Percentiles rank a stretch among this genome's conserved stretches.
Evolutionary conservation across 1,284 basidiomycete species (phyloP).

Genomic region (Sporisorium sorghi): DNA sequence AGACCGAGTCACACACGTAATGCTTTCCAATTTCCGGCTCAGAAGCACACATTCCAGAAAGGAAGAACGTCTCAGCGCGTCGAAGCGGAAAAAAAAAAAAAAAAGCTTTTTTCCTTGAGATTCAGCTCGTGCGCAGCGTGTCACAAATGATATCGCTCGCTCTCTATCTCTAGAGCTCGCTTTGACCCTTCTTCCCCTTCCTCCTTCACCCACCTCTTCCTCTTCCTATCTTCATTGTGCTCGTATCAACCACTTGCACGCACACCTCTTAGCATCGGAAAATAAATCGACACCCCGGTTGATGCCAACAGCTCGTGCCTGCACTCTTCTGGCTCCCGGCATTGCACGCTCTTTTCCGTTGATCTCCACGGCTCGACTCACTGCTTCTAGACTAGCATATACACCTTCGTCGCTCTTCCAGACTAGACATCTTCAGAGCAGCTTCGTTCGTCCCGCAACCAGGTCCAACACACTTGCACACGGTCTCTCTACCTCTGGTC

Average conservation of each 20-base stretch:
- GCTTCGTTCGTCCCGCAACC: background rate
- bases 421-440: slow-evolving; percentile 4
- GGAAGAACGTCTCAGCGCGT: background rate
- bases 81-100: background rate
- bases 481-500: background rate
- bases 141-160: background rate
- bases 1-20: slow-evolving; percentile 41
- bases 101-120: background rate
- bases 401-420: background rate
- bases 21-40: background rate
- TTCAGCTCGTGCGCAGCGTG: slow-evolving; percentile 4
- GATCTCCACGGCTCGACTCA: slow-evolving; percentile 3
- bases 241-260: slow-evolving; percentile 1
- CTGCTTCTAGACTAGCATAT: slow-evolving; percentile 10
- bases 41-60: background rate
- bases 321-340: slow-evolving; percentile 28
- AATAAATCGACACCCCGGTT: slow-evolving; percentile 7
- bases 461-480: background rate
- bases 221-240: background rate
- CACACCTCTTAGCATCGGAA: background rate
- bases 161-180: slow-evolving; percentile 2
- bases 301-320: slow-evolving; percentile 40
- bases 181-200: background rate
- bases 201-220: background rate
- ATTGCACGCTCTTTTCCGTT: slow-evolving; percentile 24